Evolutionary conservation across 306 rosid species (phyloP).

Genomic region (Leucaena leucocephala): DNA sequence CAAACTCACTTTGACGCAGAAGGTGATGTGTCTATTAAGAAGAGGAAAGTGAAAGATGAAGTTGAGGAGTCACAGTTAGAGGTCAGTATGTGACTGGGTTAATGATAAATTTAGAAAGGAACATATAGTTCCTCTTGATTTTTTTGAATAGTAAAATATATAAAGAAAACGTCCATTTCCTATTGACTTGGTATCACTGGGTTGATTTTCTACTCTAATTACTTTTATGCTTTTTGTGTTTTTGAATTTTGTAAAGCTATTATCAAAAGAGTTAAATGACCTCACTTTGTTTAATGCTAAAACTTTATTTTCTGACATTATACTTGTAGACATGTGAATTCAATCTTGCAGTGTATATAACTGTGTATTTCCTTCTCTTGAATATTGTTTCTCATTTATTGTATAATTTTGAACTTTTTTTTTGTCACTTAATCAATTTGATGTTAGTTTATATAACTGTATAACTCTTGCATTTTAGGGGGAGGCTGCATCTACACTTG

Average conservation of each 20-base stretch:
- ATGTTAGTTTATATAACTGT: background rate
- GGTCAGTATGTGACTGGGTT: constrained; percentile 45
- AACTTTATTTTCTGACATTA: background rate
- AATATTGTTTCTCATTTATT: constrained; percentile 14
- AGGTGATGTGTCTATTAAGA: constrained; percentile 72
- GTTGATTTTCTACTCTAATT: background rate
- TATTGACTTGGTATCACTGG: background rate
- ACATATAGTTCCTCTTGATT: background rate
- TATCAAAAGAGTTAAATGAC: constrained; percentile 22
- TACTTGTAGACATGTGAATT: constrained; percentile 16
- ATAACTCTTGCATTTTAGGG: constrained; percentile 52
- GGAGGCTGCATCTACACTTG: constrained; percentile 72
- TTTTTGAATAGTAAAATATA: background rate
- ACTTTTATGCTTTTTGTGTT: background rate
- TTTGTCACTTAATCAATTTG: background rate
- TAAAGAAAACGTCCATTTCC: background rate
- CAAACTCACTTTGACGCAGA: constrained; percentile 54
- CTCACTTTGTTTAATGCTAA: constrained; percentile 15
- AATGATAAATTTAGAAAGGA: background rate
- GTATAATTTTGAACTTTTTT: constrained; percentile 8
- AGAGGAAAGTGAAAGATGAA: constrained; percentile 63
- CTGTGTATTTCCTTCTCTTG: constrained; percentile 4
- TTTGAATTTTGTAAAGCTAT: constrained; percentile 13
- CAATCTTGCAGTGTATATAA: constrained; percentile 15
- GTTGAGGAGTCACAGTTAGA: constrained; percentile 72